Evolutionary conservation across 805 yeast species (phyloP).

Genomic region (Tetrapisispora namnaoensis): DNA sequence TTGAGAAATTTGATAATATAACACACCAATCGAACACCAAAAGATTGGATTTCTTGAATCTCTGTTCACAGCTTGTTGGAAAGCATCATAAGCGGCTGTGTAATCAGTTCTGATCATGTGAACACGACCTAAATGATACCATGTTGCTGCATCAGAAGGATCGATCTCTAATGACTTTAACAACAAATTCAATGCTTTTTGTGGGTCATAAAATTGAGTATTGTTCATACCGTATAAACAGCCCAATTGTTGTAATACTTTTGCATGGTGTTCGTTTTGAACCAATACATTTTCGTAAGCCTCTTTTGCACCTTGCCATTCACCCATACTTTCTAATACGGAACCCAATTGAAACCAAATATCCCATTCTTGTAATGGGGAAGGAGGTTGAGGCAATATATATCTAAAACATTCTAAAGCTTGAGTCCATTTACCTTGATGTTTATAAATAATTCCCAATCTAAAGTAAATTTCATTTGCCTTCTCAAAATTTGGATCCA

Average conservation of each 20-base stretch:
- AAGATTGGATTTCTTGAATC: slow-evolving; percentile 96
- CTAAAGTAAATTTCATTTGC: slow-evolving; percentile 94
- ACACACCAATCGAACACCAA: slow-evolving; percentile 94
- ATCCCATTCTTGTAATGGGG: slow-evolving; percentile 91
- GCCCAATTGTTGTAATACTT: slow-evolving; percentile 91
- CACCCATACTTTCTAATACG: slow-evolving; percentile 88
- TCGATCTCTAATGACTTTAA: slow-evolving; percentile 86
- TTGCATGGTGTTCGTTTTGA: slow-evolving; percentile 89
- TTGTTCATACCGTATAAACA: slow-evolving; percentile 67
- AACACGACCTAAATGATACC: slow-evolving; percentile 95
- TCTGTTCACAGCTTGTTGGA: slow-evolving; percentile 96
- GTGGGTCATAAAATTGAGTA: slow-evolving; percentile 68
- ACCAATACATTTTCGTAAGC: slow-evolving; percentile 89
- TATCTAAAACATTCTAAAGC: slow-evolving; percentile 93
- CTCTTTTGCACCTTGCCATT: slow-evolving; percentile 83
- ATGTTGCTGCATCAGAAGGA: slow-evolving; percentile 84
- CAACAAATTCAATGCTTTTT: slow-evolving; percentile 69
- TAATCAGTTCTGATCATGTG: slow-evolving; percentile 95
- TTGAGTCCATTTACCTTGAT: slow-evolving; percentile 76
- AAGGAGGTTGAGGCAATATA: slow-evolving; percentile 83
- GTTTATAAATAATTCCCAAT: slow-evolving; percentile 91
- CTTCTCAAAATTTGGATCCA: slow-evolving; percentile 93
- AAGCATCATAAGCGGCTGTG: slow-evolving; percentile 93
- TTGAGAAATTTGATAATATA: slow-evolving; percentile 92
- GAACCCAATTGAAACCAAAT: slow-evolving; percentile 98